Conservation (phyloP, 2,329 filamentous ascomycete species). For the Leptodontidium sp. region DNA sequence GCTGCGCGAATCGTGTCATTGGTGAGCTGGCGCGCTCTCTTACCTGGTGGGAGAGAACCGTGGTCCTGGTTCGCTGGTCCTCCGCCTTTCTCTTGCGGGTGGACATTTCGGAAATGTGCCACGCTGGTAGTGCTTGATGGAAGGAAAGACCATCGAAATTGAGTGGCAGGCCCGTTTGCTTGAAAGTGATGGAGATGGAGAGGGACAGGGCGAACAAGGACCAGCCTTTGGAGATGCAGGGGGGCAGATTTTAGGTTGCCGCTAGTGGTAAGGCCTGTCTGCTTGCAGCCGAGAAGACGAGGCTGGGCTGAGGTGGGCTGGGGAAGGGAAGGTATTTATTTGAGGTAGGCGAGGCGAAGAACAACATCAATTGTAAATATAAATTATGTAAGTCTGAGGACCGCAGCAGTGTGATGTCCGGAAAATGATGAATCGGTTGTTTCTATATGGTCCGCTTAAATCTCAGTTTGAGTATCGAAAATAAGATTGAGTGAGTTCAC, state of each 20-base stretch:
- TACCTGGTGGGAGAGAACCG: slow-evolving; percentile 8
- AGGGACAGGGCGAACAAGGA: slow-evolving; percentile 3
- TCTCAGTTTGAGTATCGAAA: no score
- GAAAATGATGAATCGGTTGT: no score
- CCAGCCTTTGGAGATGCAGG: neutral
- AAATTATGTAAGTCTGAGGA: no score
- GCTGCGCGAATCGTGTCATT: slow-evolving; percentile 22
- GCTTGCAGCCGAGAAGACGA: slow-evolving; percentile 2
- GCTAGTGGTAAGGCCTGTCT: slow-evolving; percentile 8
- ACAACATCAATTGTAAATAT: no score
- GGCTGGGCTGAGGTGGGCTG: neutral
- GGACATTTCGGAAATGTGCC: slow-evolving; percentile 35
- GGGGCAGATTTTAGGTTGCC: slow-evolving; percentile 8
- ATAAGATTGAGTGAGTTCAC: no score
- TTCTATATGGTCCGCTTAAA: no score
- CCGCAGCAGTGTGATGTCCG: no score
- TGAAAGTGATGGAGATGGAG: neutral
- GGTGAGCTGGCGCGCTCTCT: neutral
- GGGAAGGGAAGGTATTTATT: no score
- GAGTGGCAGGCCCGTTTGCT: neutral
- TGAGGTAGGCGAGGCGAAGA: neutral
- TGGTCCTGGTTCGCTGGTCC: slow-evolving; percentile 36
- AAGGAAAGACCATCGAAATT: slow-evolving; percentile 27
- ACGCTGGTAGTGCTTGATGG: neutral
- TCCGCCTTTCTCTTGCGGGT: slow-evolving; percentile 40